Conservation (phyloP, 2,329 filamentous ascomycete genomes). For the Paraconiothyrium brasiliense region DNA sequence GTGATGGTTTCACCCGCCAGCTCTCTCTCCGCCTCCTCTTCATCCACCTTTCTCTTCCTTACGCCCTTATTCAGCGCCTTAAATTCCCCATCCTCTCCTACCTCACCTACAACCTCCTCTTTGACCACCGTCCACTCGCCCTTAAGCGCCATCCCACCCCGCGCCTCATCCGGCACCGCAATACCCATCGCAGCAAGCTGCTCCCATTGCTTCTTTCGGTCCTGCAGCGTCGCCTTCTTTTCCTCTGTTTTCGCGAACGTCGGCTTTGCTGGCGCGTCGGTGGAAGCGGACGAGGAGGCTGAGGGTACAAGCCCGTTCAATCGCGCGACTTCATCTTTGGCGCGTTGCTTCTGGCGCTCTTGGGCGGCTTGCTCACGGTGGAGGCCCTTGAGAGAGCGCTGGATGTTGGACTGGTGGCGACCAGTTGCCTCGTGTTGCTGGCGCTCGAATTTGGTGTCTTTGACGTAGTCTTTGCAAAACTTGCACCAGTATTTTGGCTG, state of each 20-base stretch:
- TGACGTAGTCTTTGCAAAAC: slow-evolving; percentile 88
- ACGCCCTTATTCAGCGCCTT: slow-evolving; percentile 63
- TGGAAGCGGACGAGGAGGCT: slow-evolving; percentile 44
- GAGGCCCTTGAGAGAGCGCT: slow-evolving; percentile 87
- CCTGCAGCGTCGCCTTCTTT: slow-evolving; percentile 65
- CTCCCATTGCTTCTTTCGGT: slow-evolving; percentile 83
- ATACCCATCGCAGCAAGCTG: slow-evolving; percentile 90
- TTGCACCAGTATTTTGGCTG: slow-evolving; percentile 97
- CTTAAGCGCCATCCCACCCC: slow-evolving; percentile 83
- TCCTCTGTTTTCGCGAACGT: slow-evolving; percentile 45
- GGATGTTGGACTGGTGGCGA: slow-evolving; percentile 85
- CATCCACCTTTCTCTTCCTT: slow-evolving; percentile 69
- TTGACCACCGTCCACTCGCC: slow-evolving; percentile 83
- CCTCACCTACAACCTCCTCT: slow-evolving; percentile 57
- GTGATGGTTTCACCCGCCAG: slow-evolving; percentile 61
- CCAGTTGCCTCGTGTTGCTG: slow-evolving; percentile 87
- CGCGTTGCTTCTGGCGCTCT: slow-evolving; percentile 81
- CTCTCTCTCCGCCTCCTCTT: slow-evolving; percentile 69
- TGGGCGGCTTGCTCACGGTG: slow-evolving; percentile 85
- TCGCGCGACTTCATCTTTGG: slow-evolving; percentile 84
- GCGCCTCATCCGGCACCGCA: slow-evolving; percentile 79
- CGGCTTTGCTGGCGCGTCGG: slow-evolving; percentile 36
- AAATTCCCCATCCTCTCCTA: slow-evolving; percentile 57
- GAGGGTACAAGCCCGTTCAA: slow-evolving; percentile 78
- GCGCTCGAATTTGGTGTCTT: slow-evolving; percentile 90